A percentile compares a stretch with the other conserved stretches of the same genome.
Evolutionary conservation across 805 yeast species (phyloP).

Genomic region (Yarrowia sp.): DNA sequence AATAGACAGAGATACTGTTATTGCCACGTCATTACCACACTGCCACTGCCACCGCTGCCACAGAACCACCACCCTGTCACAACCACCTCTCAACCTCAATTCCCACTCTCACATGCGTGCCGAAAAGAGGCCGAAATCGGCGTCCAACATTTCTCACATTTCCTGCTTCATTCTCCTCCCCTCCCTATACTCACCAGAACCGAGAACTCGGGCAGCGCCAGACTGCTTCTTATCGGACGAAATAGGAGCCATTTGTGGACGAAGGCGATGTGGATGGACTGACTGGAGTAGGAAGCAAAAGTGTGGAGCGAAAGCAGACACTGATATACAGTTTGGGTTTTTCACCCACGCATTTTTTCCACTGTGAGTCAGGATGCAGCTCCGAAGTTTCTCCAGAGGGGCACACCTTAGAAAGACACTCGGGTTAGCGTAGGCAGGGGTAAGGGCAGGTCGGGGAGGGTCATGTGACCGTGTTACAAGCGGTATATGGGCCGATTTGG

Average conservation of each 20-base stretch:
- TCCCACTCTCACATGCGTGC: neutral
- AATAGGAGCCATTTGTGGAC: conserved; percentile 43
- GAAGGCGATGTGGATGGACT: neutral
- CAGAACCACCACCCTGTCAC: no score
- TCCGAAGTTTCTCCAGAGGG: conserved; percentile 39
- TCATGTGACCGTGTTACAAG: no score
- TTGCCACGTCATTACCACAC: no score
- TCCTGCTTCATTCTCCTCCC: no score
- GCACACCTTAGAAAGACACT: neutral
- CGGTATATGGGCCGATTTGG: no score
- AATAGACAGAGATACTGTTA: no score
- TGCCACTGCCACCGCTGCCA: no score
- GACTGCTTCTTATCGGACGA: conserved; percentile 75
- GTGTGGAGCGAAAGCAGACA: conserved; percentile 19
- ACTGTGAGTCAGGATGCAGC: conserved; percentile 38
- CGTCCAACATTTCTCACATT: no score
- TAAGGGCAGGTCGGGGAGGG: no score
- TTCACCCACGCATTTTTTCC: conserved; percentile 3
- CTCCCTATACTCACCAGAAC: conserved; percentile 64
- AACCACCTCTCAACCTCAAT: no score
- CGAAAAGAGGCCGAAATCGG: conserved; percentile 24
- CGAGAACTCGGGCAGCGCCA: conserved; percentile 87
- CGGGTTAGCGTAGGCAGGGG: no score
- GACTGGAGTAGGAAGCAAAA: neutral
- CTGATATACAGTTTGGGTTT: conserved; percentile 32